Evolutionary conservation across 192 early-diverging fungal species (phyloP).

Genomic region (Gorgonomyces haynaldii): DNA sequence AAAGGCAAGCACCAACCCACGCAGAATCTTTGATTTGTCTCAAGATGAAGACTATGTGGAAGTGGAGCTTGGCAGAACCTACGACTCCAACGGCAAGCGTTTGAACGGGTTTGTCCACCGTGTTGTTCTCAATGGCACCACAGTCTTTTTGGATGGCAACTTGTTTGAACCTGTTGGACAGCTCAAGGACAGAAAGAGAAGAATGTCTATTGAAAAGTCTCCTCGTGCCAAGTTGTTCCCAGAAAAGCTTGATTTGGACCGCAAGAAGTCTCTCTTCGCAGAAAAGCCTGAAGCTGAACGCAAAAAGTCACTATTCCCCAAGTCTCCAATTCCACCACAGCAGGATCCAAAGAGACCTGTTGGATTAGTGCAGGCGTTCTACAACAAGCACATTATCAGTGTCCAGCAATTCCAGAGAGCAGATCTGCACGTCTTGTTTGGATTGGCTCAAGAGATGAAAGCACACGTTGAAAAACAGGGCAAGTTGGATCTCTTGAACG

Average conservation of each 20-base stretch:
- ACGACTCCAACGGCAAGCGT: conserved; percentile 50
- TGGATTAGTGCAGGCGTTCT: too few species aligned
- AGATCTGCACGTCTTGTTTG: conserved; percentile 90
- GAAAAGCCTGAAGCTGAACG: too few species aligned
- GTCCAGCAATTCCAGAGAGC: conserved; percentile 86
- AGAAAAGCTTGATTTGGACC: too few species aligned
- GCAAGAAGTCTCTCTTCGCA: too few species aligned
- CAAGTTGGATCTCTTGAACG: conserved; percentile 68
- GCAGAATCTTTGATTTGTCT: conserved; percentile 84
- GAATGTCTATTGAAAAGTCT: background rate
- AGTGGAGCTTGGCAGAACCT: conserved; percentile 50
- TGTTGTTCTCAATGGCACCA: conserved; percentile 77
- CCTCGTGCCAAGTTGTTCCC: too few species aligned
- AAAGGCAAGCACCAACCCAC: conserved; percentile 74
- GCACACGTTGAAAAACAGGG: conserved; percentile 85
- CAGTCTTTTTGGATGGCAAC: conserved; percentile 75
- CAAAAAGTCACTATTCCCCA: too few species aligned
- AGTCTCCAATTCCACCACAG: too few species aligned
- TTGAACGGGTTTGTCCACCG: conserved; percentile 68
- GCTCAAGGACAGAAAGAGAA: background rate
- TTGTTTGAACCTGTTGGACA: conserved; percentile 17
- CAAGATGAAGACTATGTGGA: conserved; percentile 78
- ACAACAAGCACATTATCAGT: conserved; percentile 81
- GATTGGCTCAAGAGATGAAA: conserved; percentile 94
- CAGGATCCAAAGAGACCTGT: too few species aligned